Conservation (phyloP, 2,329 filamentous ascomycete species). For the Stemphylium beticola region DNA sequence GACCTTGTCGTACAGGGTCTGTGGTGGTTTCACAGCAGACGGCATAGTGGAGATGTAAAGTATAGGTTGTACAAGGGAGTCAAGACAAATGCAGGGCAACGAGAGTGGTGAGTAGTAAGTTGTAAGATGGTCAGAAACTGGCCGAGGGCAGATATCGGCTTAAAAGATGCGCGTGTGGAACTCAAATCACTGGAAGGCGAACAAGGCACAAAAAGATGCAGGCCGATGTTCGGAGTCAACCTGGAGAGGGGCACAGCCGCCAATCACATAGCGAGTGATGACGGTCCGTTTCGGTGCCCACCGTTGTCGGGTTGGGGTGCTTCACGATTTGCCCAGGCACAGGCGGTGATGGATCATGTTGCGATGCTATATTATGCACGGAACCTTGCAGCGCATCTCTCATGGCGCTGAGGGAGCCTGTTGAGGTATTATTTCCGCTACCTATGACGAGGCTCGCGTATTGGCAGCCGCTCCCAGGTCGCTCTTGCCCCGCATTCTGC, state of each 20-base stretch:
- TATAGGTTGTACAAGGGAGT: slow-evolving; percentile 24
- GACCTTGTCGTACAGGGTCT: slow-evolving; percentile 97
- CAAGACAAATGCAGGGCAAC: slow-evolving; percentile 8
- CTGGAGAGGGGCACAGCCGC: slow-evolving; percentile 24
- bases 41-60: slow-evolving; percentile 68
- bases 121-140: slow-evolving; percentile 8
- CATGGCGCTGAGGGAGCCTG: not conserved
- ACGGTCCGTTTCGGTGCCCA: slow-evolving; percentile 23
- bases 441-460: slow-evolving; percentile 25
- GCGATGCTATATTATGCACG: slow-evolving; percentile 4
- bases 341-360: slow-evolving; percentile 2
- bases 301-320: slow-evolving; percentile 11
- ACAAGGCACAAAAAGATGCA: slow-evolving; percentile 32
- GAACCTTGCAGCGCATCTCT: slow-evolving; percentile 11
- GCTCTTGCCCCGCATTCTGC: slow-evolving; percentile 24
- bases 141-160: slow-evolving; percentile 19
- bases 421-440: slow-evolving; percentile 4
- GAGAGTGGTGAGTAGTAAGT: not conserved
- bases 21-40: slow-evolving; percentile 71
- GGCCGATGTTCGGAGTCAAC: slow-evolving; percentile 41
- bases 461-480: not conserved
- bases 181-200: slow-evolving; percentile 34
- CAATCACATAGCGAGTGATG: slow-evolving; percentile 35
- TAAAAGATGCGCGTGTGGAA: slow-evolving; percentile 34
- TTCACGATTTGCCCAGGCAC: not conserved